Evolutionary conservation across 192 early-diverging fungal species (phyloP), one percentile per base, ranked within the genome.

Genomic region (Backusella mclennaniae): DNA sequence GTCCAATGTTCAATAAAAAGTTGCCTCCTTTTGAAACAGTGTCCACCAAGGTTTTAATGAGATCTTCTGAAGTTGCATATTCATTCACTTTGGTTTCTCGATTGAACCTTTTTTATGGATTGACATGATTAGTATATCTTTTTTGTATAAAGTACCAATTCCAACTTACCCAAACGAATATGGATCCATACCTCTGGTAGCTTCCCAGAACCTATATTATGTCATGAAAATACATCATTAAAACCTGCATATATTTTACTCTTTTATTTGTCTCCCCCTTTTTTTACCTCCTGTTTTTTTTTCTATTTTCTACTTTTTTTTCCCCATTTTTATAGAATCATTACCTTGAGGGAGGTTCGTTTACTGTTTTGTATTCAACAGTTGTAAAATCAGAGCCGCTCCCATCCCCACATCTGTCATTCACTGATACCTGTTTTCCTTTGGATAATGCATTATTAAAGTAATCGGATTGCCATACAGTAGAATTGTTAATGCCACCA

Each of bases 401-500:
- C 7, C 19, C 41, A 42, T 75, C 71, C n/a, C 78, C 78, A 21
- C 78, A 79, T n/a, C 78, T 69, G 29, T 79, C 78, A 36, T 79
- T 79, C 19, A 79, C 49, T 6, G 68, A 56, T 0, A 79, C 78
- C 11, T 77, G 56, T 46, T 59, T 53, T 9, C 71, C 63, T 11
- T 53, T 53, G 0, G 73, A 11, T 29, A 29, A 41, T 0, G 73
- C 73, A 9, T 70, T 5, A 26, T 79, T 79, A 35, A 75, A 75
- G 31, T 44, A 79, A 15, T 66, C 33, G 2, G 78, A 38, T 15
- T 74, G 73, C 73, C 66, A 79, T 21, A 29, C 67, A 9, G 78
- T 71, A 2, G 78, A 79, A 46, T 79, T 79, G n/a, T 79, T 79
- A 52, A 79, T 75, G 5, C 78, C 78, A 19, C 78, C 78, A 67